Conservation (phyloP, 805 yeast genomes). For the Candida khao-thaluensis region DNA sequence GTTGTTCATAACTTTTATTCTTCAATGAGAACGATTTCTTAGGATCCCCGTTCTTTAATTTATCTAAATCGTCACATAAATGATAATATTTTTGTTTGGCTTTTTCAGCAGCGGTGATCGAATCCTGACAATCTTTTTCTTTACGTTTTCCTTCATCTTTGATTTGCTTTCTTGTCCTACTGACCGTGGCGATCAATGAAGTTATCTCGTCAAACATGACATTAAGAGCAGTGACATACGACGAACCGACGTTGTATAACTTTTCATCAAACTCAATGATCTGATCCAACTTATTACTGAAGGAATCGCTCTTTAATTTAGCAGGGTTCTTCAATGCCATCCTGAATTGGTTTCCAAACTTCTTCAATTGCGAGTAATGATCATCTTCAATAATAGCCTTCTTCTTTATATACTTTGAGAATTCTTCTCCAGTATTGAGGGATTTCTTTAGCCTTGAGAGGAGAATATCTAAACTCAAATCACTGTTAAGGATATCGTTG, state of each 20-base stretch:
- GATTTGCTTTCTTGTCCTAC: constrained; percentile 67
- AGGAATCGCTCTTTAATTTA: constrained; percentile 59
- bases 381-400: constrained; percentile 78
- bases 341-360: constrained; percentile 60
- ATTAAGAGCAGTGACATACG: constrained; percentile 75
- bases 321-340: constrained; percentile 44
- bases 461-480: constrained; percentile 72
- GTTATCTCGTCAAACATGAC: constrained; percentile 83
- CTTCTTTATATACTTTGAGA: constrained; percentile 72
- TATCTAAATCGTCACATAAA: constrained; percentile 83
- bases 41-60: constrained; percentile 77
- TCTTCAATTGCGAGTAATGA: constrained; percentile 69
- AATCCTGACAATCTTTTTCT: constrained; percentile 82
- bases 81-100: constrained; percentile 74
- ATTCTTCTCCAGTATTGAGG: constrained; percentile 80
- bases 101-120: constrained; percentile 83
- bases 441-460: constrained; percentile 75
- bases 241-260: constrained; percentile 61
- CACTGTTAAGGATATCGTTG: constrained; percentile 56
- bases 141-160: constrained; percentile 81
- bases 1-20: constrained; percentile 76
- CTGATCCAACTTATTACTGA: constrained; percentile 62
- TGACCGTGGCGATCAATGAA: constrained; percentile 67
- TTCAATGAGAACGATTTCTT: constrained; percentile 81
- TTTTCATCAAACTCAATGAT: constrained; percentile 79